Conservation (phyloP, 352 stramenopile species). For the Phytophthora sp. region DNA sequence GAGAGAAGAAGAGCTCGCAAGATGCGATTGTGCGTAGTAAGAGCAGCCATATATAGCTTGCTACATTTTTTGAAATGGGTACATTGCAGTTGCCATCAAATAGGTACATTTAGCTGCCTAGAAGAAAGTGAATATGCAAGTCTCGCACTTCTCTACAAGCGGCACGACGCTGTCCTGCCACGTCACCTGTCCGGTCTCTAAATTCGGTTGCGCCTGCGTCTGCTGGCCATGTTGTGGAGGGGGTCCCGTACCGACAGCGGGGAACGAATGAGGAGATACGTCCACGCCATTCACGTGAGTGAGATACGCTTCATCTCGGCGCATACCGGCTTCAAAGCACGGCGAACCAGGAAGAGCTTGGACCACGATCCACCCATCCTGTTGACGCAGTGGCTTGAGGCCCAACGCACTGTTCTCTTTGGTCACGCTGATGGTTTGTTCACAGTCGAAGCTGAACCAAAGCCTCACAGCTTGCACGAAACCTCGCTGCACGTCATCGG, state of each 20-base stretch:
- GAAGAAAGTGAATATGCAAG: slow-evolving; percentile 85
- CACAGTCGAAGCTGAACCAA: slow-evolving; percentile 85
- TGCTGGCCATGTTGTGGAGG: slow-evolving; percentile 25
- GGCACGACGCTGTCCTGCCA: slow-evolving; percentile 82
- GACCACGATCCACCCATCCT: slow-evolving; percentile 81
- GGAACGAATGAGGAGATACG: slow-evolving; percentile 75
- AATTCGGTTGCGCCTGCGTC: slow-evolving; percentile 17
- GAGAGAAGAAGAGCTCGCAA: background rate
- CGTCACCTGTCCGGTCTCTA: slow-evolving; percentile 49
- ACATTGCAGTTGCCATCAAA: slow-evolving; percentile 19
- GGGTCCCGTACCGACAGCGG: slow-evolving; percentile 43
- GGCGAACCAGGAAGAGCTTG: slow-evolving; percentile 70
- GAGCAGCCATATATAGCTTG: slow-evolving; percentile 19
- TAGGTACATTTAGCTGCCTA: slow-evolving; percentile 15
- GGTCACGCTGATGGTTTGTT: slow-evolving; percentile 80
- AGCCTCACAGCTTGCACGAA: slow-evolving; percentile 76
- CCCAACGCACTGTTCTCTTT: slow-evolving; percentile 74
- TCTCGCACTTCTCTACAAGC: slow-evolving; percentile 76
- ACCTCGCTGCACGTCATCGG: slow-evolving; percentile 53
- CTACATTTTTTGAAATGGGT: slow-evolving; percentile 9
- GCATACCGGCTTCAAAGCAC: slow-evolving; percentile 77
- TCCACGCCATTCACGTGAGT: slow-evolving; percentile 84
- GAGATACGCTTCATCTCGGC: slow-evolving; percentile 75
- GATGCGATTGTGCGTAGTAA: too few relatives aligned
- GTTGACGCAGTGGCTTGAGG: slow-evolving; percentile 73